phyloP scores from a whole-genome alignment of 2,329 filamentous ascomycete genomes.

The Cladosporium sp. region DNA sequence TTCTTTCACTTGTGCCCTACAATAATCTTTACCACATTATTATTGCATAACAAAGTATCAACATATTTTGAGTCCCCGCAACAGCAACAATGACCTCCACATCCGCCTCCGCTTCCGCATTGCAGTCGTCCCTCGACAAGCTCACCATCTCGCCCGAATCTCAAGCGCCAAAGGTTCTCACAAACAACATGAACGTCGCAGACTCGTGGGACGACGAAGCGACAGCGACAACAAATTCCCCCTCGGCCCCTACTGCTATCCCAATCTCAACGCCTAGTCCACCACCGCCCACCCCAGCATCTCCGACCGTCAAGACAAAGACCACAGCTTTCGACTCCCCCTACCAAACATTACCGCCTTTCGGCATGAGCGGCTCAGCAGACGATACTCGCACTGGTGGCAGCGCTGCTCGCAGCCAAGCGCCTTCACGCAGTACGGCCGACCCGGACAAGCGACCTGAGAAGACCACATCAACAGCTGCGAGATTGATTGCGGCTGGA shows the following conservation, averaged over 20 bases:
- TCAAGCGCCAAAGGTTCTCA: constrained; percentile 9
- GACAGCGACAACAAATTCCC: constrained; percentile 34
- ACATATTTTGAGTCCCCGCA: neutral
- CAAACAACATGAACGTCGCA: constrained; percentile 33
- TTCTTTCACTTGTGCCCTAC: neutral
- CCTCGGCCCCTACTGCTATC: constrained; percentile 27
- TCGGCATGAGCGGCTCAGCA: constrained; percentile 25
- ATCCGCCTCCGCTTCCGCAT: constrained; percentile 22
- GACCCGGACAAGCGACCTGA: constrained; percentile 59
- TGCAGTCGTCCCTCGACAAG: constrained; percentile 35
- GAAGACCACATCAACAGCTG: constrained; percentile 90
- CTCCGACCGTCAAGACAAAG: constrained; percentile 44
- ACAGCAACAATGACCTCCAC: constrained; percentile 12
- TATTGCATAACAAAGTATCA: neutral
- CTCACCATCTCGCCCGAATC: constrained; percentile 32
- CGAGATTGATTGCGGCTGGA: constrained; percentile 84
- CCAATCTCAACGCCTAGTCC: constrained; percentile 45
- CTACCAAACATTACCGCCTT: constrained; percentile 30
- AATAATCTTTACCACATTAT: neutral
- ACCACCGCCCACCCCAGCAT: constrained; percentile 68
- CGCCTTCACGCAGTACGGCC: neutral
- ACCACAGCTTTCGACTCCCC: constrained; percentile 19
- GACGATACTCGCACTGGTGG: constrained; percentile 18
- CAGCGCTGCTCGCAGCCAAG: constrained; percentile 1
- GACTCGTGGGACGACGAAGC: constrained; percentile 80